Conservation (phyloP, 768 basidiomycete genomes). For the Boletus subcaerulescens region DNA sequence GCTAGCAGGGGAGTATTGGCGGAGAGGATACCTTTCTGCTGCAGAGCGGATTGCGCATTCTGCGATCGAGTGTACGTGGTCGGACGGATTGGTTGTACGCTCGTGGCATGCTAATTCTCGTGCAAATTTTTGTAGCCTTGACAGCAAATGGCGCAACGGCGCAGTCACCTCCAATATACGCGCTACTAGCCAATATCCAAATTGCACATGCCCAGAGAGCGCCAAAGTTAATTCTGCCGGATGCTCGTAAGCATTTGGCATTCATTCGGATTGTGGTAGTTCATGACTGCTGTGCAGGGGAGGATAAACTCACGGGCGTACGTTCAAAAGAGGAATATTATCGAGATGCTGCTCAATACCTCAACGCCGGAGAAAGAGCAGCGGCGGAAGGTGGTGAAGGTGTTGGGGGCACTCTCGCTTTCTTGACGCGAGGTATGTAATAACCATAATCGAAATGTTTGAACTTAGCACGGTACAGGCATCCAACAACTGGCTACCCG, state of each 20-base stretch:
- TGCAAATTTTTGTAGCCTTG: slow-evolving; percentile 40
- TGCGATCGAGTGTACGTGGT: slow-evolving; percentile 62
- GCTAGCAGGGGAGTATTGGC: slow-evolving; percentile 87
- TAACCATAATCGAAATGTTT: not conserved
- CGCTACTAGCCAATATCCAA: slow-evolving; percentile 82
- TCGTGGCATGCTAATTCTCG: not conserved
- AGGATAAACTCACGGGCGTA: slow-evolving; percentile 58
- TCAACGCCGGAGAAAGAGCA: slow-evolving; percentile 59
- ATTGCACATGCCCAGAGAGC: slow-evolving; percentile 78
- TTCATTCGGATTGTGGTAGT: not conserved
- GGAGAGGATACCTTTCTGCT: slow-evolving; percentile 66
- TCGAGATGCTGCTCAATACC: slow-evolving; percentile 61
- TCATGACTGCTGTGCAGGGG: slow-evolving; percentile 40
- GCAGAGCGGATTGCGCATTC: slow-evolving; percentile 73
- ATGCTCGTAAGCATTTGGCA: slow-evolving; percentile 57
- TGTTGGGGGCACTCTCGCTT: slow-evolving; percentile 53
- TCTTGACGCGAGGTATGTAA: slow-evolving; percentile 63
- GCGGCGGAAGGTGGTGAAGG: slow-evolving; percentile 59
- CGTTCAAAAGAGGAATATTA: slow-evolving; percentile 68
- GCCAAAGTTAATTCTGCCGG: slow-evolving; percentile 71
- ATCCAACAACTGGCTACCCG: slow-evolving; percentile 79
- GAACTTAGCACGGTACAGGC: slow-evolving; percentile 41
- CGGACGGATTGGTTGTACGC: not conserved
- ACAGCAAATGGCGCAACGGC: slow-evolving; percentile 45
- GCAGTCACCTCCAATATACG: slow-evolving; percentile 69